Percentiles rank a stretch among this genome's conserved stretches.
Conservation (phyloP, 2,329 filamentous ascomycete genomes). For the Fusarium torreyae region DNA sequence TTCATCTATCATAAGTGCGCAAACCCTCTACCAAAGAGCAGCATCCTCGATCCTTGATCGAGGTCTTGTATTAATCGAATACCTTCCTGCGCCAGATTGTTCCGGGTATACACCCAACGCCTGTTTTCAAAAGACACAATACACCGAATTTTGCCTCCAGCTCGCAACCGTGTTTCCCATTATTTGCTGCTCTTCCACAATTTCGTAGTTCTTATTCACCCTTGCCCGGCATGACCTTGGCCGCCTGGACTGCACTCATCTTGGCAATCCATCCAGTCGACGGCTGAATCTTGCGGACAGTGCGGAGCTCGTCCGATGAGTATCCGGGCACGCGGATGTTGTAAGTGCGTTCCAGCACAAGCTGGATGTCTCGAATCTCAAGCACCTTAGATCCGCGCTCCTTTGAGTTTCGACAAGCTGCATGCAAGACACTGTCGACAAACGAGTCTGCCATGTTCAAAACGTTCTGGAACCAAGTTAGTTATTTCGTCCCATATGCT, state of each 20-base stretch:
- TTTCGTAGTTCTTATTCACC: slow-evolving; percentile 58
- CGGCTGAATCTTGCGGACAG: slow-evolving; percentile 93
- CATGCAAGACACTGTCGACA: slow-evolving; percentile 89
- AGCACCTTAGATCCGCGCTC: slow-evolving; percentile 91
- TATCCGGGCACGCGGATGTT: slow-evolving; percentile 96
- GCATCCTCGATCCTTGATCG: neutral
- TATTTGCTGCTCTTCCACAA: neutral
- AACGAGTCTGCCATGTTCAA: slow-evolving; percentile 94
- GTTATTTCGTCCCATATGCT: slow-evolving; percentile 26
- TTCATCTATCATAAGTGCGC: slow-evolving; percentile 7
- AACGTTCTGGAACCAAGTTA: slow-evolving; percentile 74
- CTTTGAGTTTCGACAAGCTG: slow-evolving; percentile 92
- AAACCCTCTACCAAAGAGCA: slow-evolving; percentile 2
- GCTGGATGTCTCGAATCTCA: slow-evolving; percentile 88
- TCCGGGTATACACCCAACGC: slow-evolving; percentile 48
- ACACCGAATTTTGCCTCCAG: neutral
- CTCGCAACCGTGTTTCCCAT: neutral
- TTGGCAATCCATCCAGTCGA: slow-evolving; percentile 93
- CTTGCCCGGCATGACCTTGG: slow-evolving; percentile 82
- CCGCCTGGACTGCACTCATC: slow-evolving; percentile 96
- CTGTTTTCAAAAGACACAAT: slow-evolving; percentile 26
- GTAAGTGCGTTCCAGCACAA: slow-evolving; percentile 86
- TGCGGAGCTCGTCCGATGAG: slow-evolving; percentile 92
- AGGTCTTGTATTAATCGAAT: slow-evolving; percentile 3
- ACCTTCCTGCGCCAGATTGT: slow-evolving; percentile 38